Percentiles rank a stretch among this genome's conserved stretches.
phyloP scores from a whole-genome alignment of 208 protist genomes.

The Leishmania tarentolae region DNA sequence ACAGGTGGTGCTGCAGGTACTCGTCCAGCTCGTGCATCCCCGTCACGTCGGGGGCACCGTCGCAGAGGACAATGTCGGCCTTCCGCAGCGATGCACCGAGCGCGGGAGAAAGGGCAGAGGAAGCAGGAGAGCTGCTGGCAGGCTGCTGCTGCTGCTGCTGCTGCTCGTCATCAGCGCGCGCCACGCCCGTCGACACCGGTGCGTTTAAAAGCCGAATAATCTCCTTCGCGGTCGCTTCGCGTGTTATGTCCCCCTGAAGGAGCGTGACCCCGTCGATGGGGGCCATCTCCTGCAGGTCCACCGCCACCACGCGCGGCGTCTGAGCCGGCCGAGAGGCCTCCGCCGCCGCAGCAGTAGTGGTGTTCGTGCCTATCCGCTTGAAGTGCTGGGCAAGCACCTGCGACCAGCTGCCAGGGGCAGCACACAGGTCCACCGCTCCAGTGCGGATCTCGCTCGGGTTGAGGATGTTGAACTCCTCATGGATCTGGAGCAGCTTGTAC shows the following conservation, averaged over 20 bases:
- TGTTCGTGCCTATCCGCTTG: neutral
- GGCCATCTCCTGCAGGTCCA: constrained; percentile 99
- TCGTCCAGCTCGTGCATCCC: constrained; percentile 99
- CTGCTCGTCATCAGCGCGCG: neutral
- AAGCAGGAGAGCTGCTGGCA: neutral
- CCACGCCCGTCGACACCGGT: neutral
- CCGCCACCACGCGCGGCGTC: constrained; percentile 73
- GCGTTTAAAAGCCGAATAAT: constrained; percentile 94
- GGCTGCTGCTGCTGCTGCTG: neutral
- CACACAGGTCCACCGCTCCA: constrained; percentile 98
- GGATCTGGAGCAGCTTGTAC: constrained; percentile 99
- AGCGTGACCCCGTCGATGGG: constrained; percentile 96
- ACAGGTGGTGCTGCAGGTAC: constrained; percentile 98
- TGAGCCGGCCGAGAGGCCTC: neutral
- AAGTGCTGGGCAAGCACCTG: constrained; percentile 90
- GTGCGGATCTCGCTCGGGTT: constrained; percentile 70
- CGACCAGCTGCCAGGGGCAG: constrained; percentile 96
- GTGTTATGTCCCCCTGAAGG: constrained; percentile 92
- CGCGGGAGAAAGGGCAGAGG: neutral
- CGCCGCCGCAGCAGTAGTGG: neutral
- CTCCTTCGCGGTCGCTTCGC: constrained; percentile 70
- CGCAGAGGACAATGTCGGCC: constrained; percentile 98
- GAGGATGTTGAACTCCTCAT: constrained; percentile 98
- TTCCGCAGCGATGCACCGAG: constrained; percentile 31
- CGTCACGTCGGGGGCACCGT: constrained; percentile 99